phyloP scores from a whole-genome alignment of 305 asterid genomes.

The Nicotiana rustica region DNA sequence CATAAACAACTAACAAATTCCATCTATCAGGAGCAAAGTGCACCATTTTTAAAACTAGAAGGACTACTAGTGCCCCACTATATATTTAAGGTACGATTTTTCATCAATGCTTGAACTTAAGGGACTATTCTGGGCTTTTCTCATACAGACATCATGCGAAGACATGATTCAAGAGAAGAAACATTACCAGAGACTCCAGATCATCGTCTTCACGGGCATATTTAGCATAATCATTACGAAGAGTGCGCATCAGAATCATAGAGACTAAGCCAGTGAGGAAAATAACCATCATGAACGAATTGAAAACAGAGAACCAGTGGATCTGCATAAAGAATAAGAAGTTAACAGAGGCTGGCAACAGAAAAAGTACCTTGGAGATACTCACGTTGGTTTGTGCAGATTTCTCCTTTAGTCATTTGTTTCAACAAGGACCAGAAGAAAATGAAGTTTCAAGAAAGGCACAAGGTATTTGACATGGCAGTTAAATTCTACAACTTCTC shows the following conservation, averaged over 20 bases:
- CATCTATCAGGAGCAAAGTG: no score
- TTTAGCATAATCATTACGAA: constrained; percentile 47
- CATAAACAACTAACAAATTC: no score
- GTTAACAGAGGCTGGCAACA: constrained; percentile 29
- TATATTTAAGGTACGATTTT: no score
- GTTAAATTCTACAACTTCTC: neutral
- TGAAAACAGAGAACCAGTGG: constrained; percentile 51
- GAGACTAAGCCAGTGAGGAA: constrained; percentile 51
- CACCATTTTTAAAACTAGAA: no score
- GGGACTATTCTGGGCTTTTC: no score
- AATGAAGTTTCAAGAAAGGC: neutral
- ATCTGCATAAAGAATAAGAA: constrained; percentile 39
- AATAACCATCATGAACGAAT: constrained; percentile 53
- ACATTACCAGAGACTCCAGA: constrained; percentile 43
- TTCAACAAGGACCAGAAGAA: constrained; percentile 18
- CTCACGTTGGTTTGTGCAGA: neutral
- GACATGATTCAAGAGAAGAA: neutral
- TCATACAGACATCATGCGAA: neutral
- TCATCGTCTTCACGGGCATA: constrained; percentile 48
- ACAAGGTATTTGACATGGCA: neutral
- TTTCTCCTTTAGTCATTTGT: neutral
- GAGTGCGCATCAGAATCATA: constrained; percentile 49
- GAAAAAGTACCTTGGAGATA: constrained; percentile 15
- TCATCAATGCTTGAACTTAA: no score
- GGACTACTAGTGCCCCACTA: no score